A percentile compares a stretch with the other conserved stretches of the same genome.
phyloP scores from a whole-genome alignment of 2,329 filamentous ascomycete species.

The Cladosporium sp. region DNA sequence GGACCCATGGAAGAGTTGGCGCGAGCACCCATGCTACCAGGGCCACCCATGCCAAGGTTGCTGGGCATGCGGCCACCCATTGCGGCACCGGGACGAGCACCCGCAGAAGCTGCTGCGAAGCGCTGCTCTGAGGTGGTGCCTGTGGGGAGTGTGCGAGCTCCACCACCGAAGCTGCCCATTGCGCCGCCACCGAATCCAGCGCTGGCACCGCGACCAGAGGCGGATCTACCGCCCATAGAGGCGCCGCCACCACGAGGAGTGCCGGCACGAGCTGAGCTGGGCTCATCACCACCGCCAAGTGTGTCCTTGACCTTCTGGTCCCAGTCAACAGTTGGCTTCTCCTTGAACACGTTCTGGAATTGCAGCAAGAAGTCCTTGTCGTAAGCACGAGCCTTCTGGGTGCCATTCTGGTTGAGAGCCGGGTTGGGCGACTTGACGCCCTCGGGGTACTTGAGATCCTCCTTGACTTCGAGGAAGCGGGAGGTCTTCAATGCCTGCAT shows the following conservation, averaged over 20 bases:
- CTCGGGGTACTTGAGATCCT: constrained; percentile 70
- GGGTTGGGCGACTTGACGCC: constrained; percentile 88
- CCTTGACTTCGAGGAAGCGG: constrained; percentile 76
- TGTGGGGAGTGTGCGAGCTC: constrained; percentile 58
- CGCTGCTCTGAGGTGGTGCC: constrained; percentile 75
- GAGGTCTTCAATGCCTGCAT: constrained; percentile 91
- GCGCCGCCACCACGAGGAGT: constrained; percentile 51
- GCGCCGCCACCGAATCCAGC: constrained; percentile 42
- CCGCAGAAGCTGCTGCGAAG: constrained; percentile 45
- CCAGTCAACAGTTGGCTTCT: constrained; percentile 94
- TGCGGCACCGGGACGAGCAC: constrained; percentile 28
- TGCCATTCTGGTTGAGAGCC: constrained; percentile 74
- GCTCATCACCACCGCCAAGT: constrained; percentile 69
- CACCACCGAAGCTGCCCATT: constrained; percentile 68
- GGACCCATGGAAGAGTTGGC: constrained; percentile 62
- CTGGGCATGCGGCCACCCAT: constrained; percentile 55
- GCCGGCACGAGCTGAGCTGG: constrained; percentile 56
- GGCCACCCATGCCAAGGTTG: constrained; percentile 46
- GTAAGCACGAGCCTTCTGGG: constrained; percentile 84
- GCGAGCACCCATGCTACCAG: constrained; percentile 26
- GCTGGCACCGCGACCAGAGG: constrained; percentile 37
- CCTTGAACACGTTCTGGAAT: constrained; percentile 92
- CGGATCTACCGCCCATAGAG: constrained; percentile 45
- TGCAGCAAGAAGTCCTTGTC: constrained; percentile 93
- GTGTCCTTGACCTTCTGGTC: constrained; percentile 80